Conservation (phyloP, 441 rosid genomes). For the Arabidopsis lyrata region DNA sequence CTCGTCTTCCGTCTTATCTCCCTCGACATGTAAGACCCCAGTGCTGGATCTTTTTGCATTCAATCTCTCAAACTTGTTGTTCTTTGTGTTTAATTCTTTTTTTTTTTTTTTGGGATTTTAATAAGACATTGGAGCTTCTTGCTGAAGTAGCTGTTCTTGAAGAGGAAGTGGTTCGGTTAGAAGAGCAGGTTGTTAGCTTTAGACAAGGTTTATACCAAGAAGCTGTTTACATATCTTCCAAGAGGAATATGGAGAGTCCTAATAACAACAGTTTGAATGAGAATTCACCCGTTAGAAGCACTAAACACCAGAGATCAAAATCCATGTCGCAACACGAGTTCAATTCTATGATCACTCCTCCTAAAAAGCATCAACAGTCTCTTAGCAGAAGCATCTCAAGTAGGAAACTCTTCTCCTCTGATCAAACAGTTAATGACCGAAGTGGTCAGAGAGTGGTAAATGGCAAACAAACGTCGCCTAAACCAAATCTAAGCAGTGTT, state of each 20-base stretch:
- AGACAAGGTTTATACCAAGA: conserved; percentile 88
- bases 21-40: conserved; percentile 71
- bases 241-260: conserved; percentile 64
- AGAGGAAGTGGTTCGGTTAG: conserved; percentile 93
- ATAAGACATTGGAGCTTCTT: conserved; percentile 84
- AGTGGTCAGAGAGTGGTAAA: conserved; percentile 46
- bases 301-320: conserved; percentile 73
- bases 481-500: conserved; percentile 47
- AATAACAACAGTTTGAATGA: conserved; percentile 48
- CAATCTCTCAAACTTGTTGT: background rate
- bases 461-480: conserved; percentile 55
- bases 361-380: conserved; percentile 62
- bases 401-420: conserved; percentile 61
- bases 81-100: conserved; percentile 22
- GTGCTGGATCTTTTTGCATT: background rate
- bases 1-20: conserved; percentile 90
- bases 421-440: conserved; percentile 47
- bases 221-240: conserved; percentile 73
- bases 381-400: conserved; percentile 67
- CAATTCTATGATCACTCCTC: conserved; percentile 52
- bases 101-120: background rate
- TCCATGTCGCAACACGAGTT: conserved; percentile 68
- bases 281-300: conserved; percentile 57
- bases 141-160: conserved; percentile 97
- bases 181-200: conserved; percentile 87